Evolutionary conservation across 2,329 filamentous ascomycete genomes (phyloP).

Genomic region (Claviceps sp.): DNA sequence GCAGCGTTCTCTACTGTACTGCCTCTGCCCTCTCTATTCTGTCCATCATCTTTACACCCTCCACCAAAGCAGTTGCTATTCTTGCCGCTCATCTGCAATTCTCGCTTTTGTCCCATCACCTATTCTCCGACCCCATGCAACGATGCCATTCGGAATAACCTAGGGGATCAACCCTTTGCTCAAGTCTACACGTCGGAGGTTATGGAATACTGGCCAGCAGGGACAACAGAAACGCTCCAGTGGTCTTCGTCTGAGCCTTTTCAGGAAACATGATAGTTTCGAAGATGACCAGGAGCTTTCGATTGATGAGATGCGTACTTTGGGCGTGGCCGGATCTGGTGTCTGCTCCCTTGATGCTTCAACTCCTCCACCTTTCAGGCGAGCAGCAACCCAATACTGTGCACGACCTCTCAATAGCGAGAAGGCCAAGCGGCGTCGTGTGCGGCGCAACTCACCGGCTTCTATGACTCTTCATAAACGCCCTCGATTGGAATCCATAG

Average conservation of each 20-base stretch:
- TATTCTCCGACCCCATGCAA: background rate
- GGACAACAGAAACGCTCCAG: background rate
- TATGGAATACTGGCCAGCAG: background rate
- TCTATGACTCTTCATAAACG: background rate
- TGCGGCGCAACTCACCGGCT: background rate
- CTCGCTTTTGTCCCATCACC: background rate
- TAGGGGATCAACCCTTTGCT: conserved; percentile 1
- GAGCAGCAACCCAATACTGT: background rate
- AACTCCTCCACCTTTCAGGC: background rate
- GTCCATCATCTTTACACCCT: background rate
- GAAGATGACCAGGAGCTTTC: conserved; percentile 1
- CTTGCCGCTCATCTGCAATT: background rate
- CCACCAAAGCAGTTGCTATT: background rate
- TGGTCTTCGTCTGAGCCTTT: background rate
- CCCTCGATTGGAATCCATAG: conserved; percentile 2
- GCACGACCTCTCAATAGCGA: background rate
- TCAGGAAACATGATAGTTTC: background rate
- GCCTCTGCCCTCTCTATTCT: background rate
- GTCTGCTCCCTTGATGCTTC: background rate
- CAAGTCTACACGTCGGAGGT: background rate
- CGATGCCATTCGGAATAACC: conserved; percentile 1
- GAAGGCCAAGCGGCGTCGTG: background rate
- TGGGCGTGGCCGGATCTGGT: background rate
- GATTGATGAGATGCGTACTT: background rate
- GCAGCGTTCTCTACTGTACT: background rate